phyloP scores from a whole-genome alignment of 805 yeast genomes.

The Ascoidea tarda region DNA sequence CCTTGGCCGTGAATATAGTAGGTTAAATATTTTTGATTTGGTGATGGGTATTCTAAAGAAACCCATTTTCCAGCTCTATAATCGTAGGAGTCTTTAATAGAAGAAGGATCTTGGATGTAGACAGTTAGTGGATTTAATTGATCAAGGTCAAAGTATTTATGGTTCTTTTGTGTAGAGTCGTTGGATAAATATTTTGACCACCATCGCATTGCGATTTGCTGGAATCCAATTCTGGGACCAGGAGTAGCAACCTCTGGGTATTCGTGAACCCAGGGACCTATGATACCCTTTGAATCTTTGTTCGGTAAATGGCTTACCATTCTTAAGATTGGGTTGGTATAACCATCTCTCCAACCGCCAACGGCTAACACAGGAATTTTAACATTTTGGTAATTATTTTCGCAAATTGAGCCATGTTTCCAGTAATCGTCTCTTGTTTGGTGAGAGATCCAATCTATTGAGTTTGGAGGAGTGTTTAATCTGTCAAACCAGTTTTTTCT shows the following conservation, averaged over 20 bases:
- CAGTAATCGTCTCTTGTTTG: slow-evolving; percentile 31
- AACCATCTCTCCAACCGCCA: slow-evolving; percentile 37
- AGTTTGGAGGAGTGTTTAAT: slow-evolving; percentile 25
- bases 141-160: slow-evolving; percentile 17
- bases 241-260: slow-evolving; percentile 34
- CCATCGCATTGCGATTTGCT: slow-evolving; percentile 27
- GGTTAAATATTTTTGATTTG: slow-evolving; percentile 6
- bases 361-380: slow-evolving; percentile 28
- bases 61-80: slow-evolving; percentile 27
- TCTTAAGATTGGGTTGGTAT: slow-evolving; percentile 28
- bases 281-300: slow-evolving; percentile 16
- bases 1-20: slow-evolving; percentile 8
- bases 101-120: slow-evolving; percentile 28
- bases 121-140: slow-evolving; percentile 16
- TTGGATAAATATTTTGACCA: slow-evolving; percentile 24
- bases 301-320: slow-evolving; percentile 27
- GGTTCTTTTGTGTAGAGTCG: slow-evolving; percentile 11
- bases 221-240: slow-evolving; percentile 28
- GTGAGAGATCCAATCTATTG: slow-evolving; percentile 26
- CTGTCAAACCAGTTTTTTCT: slow-evolving; percentile 26
- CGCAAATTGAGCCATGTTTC: slow-evolving; percentile 33
- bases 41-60: slow-evolving; percentile 11
- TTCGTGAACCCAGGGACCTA: slow-evolving; percentile 38
- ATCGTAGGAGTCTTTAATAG: slow-evolving; percentile 22
- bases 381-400: slow-evolving; percentile 21